phyloP scores from a whole-genome alignment of 1,139 yeast genomes.

The Saccharomycopsis hybrid region DNA sequence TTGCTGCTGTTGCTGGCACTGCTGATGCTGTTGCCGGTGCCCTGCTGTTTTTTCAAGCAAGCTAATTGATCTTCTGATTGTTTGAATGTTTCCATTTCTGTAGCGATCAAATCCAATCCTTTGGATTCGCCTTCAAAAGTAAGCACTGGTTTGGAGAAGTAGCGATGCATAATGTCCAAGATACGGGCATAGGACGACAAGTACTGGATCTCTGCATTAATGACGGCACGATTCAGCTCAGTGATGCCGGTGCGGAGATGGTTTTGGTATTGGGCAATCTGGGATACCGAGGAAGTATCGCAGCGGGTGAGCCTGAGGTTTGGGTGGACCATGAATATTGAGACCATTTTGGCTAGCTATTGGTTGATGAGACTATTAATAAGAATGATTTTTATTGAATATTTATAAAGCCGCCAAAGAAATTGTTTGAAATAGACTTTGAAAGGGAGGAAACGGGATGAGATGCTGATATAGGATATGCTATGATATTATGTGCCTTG shows the following conservation, averaged over 20 bases:
- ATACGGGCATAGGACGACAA: constrained; percentile 25
- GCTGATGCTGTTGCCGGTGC: no score
- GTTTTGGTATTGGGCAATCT: constrained; percentile 10
- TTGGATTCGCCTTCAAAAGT: constrained; percentile 27
- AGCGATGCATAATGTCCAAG: constrained; percentile 25
- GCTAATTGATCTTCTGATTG: constrained; percentile 24
- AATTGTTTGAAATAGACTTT: no score
- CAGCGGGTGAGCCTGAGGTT: constrained; percentile 28
- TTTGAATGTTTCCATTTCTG: constrained; percentile 26
- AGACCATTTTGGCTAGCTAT: constrained; percentile 23
- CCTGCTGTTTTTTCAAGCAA: constrained; percentile 15
- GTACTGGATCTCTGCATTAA: constrained; percentile 28
- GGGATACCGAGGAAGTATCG: constrained; percentile 19
- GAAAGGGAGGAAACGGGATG: no score
- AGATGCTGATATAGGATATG: no score
- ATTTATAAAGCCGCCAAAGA: no score
- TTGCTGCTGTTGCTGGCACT: no score
- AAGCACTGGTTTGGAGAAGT: constrained; percentile 28
- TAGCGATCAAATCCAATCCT: constrained; percentile 26
- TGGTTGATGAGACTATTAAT: background rate
- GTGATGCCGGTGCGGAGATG: background rate
- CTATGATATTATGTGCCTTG: no score
- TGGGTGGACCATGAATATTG: constrained; percentile 30
- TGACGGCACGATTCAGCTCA: constrained; percentile 3
- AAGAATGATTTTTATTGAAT: no score